A percentile compares a stretch with the other conserved stretches of the same genome.
phyloP scores from a whole-genome alignment of 2,329 filamentous ascomycete species.

The Knoxdaviesia capensis region DNA sequence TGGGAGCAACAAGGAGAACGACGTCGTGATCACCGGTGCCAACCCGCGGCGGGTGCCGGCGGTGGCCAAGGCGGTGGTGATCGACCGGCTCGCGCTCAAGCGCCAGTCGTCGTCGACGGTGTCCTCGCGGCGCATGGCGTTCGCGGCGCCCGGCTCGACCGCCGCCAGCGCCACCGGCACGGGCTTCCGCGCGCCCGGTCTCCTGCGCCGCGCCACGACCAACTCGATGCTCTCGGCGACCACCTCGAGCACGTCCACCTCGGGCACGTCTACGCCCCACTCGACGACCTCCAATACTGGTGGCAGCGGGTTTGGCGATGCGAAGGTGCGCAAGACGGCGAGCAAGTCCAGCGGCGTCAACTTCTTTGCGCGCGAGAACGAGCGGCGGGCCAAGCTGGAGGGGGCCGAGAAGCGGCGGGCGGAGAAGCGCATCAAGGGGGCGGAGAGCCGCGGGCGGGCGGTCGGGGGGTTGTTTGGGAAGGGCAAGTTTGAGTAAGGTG shows the following conservation, averaged over 20 bases:
- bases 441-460: constrained; percentile 31
- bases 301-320: constrained; percentile 20
- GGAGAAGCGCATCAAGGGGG: constrained; percentile 35
- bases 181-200: constrained; percentile 31
- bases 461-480: constrained; percentile 38
- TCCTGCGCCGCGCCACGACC: constrained; percentile 56
- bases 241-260: constrained; percentile 7
- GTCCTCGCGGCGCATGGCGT: constrained; percentile 29
- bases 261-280: not conserved
- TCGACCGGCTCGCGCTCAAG: constrained; percentile 57
- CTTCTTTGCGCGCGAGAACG: constrained; percentile 38
- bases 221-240: constrained; percentile 30
- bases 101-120: constrained; percentile 24
- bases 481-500: constrained; percentile 28
- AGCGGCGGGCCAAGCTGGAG: constrained; percentile 30
- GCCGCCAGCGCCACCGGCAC: constrained; percentile 28
- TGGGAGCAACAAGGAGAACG: constrained; percentile 29
- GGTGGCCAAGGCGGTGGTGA: constrained; percentile 23
- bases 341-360: constrained; percentile 40
- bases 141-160: constrained; percentile 22
- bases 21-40: constrained; percentile 1
- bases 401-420: constrained; percentile 38
- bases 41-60: constrained; percentile 12
- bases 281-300: not conserved
- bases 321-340: constrained; percentile 38